phyloP scores from a whole-genome alignment of 225 moss, liverwort and hornwort genomes.

The Sphagnum tenellum region DNA sequence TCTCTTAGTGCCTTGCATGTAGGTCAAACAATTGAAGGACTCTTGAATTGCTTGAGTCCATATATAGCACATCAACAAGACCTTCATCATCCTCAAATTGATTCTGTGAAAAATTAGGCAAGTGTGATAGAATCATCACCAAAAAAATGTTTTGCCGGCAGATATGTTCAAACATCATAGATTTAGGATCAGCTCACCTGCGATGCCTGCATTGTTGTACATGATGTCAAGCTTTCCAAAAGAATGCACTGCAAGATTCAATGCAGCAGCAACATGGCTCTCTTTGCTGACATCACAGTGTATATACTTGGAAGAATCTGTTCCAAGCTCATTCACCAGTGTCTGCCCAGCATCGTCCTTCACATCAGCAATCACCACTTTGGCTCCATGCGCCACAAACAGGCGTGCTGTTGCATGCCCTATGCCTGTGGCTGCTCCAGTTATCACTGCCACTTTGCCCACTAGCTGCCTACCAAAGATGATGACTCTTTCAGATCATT shows the following conservation, averaged over 20 bases:
- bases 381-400: slow-evolving; percentile 4
- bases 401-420: slow-evolving; percentile 4
- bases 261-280: slow-evolving; percentile 1
- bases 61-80: too few species aligned
- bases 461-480: background rate
- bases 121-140: too few species aligned
- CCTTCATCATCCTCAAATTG: too few species aligned
- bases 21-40: too few species aligned
- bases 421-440: slow-evolving; percentile 4
- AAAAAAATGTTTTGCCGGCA: too few species aligned
- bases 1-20: too few species aligned
- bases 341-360: slow-evolving; percentile 5
- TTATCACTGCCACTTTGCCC: slow-evolving; percentile 10
- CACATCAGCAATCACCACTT: slow-evolving; percentile 3
- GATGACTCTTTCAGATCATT: too few species aligned
- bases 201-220: slow-evolving; percentile 7
- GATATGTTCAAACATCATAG: too few species aligned
- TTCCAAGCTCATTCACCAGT: slow-evolving; percentile 1
- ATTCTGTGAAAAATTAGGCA: too few species aligned
- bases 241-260: background rate
- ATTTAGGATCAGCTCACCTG: background rate
- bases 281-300: slow-evolving; percentile 10
- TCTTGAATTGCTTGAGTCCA: too few species aligned
- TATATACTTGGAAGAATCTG: background rate
- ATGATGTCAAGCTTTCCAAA: slow-evolving; percentile 6